Percentiles rank a stretch among this genome's conserved stretches.
These are phyloP conservation scores for Globisporangium cederbergense DNA, from an alignment of 352 stramenopile species.

Conservation along the genomic window DNA sequence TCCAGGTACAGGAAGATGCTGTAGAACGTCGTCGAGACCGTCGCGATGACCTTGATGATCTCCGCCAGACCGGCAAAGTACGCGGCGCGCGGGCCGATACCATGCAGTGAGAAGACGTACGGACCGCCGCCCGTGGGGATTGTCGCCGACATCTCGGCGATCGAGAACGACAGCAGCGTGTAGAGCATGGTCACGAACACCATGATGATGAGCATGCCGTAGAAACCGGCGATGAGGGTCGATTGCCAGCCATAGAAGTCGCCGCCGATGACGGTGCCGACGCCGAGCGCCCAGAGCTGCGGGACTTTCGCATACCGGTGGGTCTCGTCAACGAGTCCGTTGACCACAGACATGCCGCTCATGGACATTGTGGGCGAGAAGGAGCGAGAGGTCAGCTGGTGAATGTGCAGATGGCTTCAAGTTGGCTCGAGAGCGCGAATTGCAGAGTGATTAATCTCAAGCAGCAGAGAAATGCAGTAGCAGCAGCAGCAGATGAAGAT, in stretches of 20 bases:
- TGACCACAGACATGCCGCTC: constrained; percentile 6
- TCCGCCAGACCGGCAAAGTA: constrained; percentile 70
- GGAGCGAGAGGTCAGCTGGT: background rate
- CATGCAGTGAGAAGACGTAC: constrained; percentile 66
- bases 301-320: constrained; percentile 59
- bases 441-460: constrained; percentile 21
- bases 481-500: too few species aligned
- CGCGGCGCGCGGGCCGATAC: constrained; percentile 41
- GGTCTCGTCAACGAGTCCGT: constrained; percentile 1
- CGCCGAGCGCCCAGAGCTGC: constrained; percentile 64
- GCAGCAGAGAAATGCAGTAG: background rate
- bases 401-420: background rate
- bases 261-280: constrained; percentile 63
- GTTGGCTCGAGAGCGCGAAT: constrained; percentile 9
- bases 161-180: constrained; percentile 64
- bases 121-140: constrained; percentile 58
- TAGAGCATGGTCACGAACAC: constrained; percentile 64
- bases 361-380: background rate
- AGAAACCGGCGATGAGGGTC: constrained; percentile 57
- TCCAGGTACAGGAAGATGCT: constrained; percentile 62
- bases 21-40: constrained; percentile 40
- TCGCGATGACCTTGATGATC: constrained; percentile 57
- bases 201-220: constrained; percentile 57
- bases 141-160: constrained; percentile 62
- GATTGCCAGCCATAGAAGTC: constrained; percentile 78